phyloP scores from a whole-genome alignment of 2,329 filamentous ascomycete species.

The Hypoxylon sp. region DNA sequence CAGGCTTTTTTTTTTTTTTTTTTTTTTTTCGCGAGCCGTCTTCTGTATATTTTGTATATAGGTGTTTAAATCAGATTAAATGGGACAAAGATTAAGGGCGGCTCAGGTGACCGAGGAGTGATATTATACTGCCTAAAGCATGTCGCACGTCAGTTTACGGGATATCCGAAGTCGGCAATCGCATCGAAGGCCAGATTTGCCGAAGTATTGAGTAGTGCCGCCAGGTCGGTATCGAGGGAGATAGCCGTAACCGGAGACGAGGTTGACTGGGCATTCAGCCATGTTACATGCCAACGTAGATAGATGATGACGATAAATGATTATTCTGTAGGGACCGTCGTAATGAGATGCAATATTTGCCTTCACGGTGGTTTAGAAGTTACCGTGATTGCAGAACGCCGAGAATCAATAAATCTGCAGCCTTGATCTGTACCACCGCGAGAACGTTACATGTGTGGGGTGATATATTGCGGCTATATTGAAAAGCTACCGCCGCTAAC shows the following conservation, averaged over 20 bases:
- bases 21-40: not conserved
- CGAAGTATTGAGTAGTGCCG: conserved; percentile 42
- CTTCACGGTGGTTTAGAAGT: conserved; percentile 11
- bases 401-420: conserved; percentile 32
- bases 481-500: conserved; percentile 15
- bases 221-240: conserved; percentile 43
- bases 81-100: conserved; percentile 9
- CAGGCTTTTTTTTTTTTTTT: too few species aligned
- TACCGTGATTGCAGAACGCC: conserved; percentile 8
- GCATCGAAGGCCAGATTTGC: conserved; percentile 29
- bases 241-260: conserved; percentile 27
- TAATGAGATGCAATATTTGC: conserved; percentile 24
- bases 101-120: conserved; percentile 9
- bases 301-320: conserved; percentile 21
- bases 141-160: not conserved
- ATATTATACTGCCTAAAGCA: conserved; percentile 5
- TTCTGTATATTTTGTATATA: conserved; percentile 8
- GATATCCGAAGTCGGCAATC: conserved; percentile 34
- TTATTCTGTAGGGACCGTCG: conserved; percentile 41
- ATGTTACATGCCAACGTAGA: conserved; percentile 36
- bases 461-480: conserved; percentile 48
- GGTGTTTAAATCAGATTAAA: conserved; percentile 12
- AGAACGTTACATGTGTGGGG: conserved; percentile 46
- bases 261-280: conserved; percentile 11
- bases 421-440: conserved; percentile 35